Conservation (phyloP, 2,329 filamentous ascomycete genomes). For the Neoarthrinium moseri region DNA sequence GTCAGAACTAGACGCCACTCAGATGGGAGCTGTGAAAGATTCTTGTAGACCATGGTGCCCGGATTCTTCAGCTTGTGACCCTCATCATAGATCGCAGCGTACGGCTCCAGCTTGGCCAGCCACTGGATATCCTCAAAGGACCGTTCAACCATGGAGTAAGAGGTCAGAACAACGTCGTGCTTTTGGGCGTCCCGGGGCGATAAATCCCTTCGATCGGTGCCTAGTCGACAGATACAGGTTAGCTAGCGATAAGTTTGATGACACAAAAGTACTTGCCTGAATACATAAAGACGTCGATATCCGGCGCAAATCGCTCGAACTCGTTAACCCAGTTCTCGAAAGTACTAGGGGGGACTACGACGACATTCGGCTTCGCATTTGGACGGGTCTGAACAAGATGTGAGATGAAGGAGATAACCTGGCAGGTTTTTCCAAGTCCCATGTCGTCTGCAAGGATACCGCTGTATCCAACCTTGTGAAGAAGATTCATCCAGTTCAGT, state of each 20-base stretch:
- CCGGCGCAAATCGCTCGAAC: constrained; percentile 82
- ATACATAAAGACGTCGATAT: constrained; percentile 70
- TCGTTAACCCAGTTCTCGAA: constrained; percentile 95
- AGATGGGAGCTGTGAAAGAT: constrained; percentile 73
- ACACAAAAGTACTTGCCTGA: constrained; percentile 28
- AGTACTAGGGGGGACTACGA: constrained; percentile 91
- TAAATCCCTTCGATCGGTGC: constrained; percentile 62
- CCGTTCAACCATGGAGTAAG: constrained; percentile 56
- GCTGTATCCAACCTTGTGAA: constrained; percentile 77
- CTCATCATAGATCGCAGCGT: constrained; percentile 80
- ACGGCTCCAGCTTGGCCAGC: constrained; percentile 46
- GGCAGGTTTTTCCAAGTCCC: constrained; percentile 94
- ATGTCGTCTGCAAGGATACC: constrained; percentile 97
- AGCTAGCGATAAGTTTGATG: not conserved
- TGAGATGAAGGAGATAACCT: constrained; percentile 89
- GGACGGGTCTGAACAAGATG: constrained; percentile 69
- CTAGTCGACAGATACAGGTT: not conserved
- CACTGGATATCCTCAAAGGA: constrained; percentile 49
- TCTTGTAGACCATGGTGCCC: constrained; percentile 76
- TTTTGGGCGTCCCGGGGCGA: constrained; percentile 62
- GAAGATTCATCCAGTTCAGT: constrained; percentile 87
- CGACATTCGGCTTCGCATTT: constrained; percentile 68
- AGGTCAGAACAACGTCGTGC: constrained; percentile 63
- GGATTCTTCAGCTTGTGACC: constrained; percentile 92
- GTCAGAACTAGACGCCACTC: constrained; percentile 84